Conservation (phyloP, 371 early-diverging fungal species). For the Parasitella parasitica region DNA sequence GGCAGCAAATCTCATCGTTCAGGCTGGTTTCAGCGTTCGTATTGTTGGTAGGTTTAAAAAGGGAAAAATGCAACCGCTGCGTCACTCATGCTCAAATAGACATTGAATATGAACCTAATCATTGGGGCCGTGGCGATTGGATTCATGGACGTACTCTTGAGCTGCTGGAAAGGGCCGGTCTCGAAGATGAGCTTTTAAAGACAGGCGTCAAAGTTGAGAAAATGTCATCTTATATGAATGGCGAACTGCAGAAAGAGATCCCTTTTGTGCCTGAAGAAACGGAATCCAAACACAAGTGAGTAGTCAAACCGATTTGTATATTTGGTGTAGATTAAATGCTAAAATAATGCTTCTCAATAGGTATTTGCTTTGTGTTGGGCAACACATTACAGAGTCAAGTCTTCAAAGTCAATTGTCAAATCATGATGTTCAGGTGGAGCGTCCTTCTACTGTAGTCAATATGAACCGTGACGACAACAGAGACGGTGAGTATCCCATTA, state of each 20-base stretch:
- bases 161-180: constrained; percentile 34
- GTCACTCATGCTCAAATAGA: constrained; percentile 11
- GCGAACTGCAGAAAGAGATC: constrained; percentile 27
- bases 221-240: constrained; percentile 39
- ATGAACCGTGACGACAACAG: constrained; percentile 12
- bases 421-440: constrained; percentile 40
- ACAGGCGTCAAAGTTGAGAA: constrained; percentile 48
- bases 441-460: constrained; percentile 38
- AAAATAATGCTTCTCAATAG: too few relatives aligned
- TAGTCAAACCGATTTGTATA: too few relatives aligned
- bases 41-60: constrained; percentile 38
- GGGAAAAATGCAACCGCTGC: too few relatives aligned
- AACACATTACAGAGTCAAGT: constrained; percentile 46
- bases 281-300: constrained; percentile 48
- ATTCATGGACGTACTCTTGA: constrained; percentile 49
- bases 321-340: too few relatives aligned
- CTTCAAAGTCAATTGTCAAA: constrained; percentile 33
- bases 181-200: constrained; percentile 32
- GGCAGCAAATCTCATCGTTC: constrained; percentile 37
- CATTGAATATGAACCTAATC: constrained; percentile 45
- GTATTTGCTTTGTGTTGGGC: constrained; percentile 46
- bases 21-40: constrained; percentile 40
- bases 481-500: constrained; percentile 25
- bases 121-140: constrained; percentile 54
- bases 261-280: constrained; percentile 47